These are phyloP conservation scores for Musa beccarii DNA, from an alignment of 176 grass and related monocot species.

Conservation along the genomic window DNA sequence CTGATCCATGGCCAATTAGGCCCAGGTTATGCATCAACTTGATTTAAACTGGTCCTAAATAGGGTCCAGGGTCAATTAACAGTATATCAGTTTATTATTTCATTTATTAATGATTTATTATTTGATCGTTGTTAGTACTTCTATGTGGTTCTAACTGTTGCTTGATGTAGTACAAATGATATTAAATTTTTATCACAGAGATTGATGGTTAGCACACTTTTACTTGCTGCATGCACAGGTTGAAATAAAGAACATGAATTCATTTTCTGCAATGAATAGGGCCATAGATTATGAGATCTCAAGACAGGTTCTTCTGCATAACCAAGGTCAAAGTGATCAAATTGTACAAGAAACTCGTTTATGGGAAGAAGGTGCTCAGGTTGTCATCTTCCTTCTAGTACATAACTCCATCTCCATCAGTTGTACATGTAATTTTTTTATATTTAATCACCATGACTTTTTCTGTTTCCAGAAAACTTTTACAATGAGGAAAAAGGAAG, in stretches of 20 bases:
- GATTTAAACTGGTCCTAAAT: neutral
- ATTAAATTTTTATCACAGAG: neutral
- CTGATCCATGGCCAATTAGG: neutral
- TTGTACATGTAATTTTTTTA: neutral
- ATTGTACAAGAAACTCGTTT: slow-evolving; percentile 96
- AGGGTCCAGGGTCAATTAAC: neutral
- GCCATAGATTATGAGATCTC: slow-evolving; percentile 88
- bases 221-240: slow-evolving; percentile 30
- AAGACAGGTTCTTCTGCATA: slow-evolving; percentile 73
- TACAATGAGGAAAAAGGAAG: slow-evolving; percentile 95
- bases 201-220: slow-evolving; percentile 14
- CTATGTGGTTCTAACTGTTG: neutral
- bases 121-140: neutral
- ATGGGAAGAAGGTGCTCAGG: slow-evolving; percentile 88
- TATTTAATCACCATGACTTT: neutral
- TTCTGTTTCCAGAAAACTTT: slow-evolving; percentile 62
- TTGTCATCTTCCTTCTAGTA: slow-evolving; percentile 9
- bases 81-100: neutral
- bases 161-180: neutral
- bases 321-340: slow-evolving; percentile 56
- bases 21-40: neutral
- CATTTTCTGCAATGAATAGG: slow-evolving; percentile 80
- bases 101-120: neutral
- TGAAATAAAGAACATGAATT: slow-evolving; percentile 96
- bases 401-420: neutral